These are phyloP conservation scores for Gelatoporia subvermispora DNA, from an alignment of 768 basidiomycete species.

Conservation along the genomic window DNA sequence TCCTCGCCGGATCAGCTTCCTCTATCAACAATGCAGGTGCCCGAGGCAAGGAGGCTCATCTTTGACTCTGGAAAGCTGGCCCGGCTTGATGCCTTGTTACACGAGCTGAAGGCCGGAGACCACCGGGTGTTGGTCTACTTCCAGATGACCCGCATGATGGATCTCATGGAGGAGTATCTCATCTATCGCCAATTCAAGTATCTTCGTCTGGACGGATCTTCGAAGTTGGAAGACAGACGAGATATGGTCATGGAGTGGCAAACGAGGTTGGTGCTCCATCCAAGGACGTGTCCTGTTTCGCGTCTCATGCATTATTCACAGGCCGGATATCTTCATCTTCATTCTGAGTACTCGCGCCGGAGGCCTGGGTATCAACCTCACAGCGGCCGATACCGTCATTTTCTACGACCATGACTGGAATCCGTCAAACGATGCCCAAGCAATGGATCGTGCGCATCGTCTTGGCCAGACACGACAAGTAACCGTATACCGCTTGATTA, in stretches of 20 bases:
- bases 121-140: constrained; percentile 96
- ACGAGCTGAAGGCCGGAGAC: constrained; percentile 87
- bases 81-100: constrained; percentile 80
- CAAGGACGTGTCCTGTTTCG: no score
- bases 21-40: constrained; percentile 81
- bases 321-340: constrained; percentile 87
- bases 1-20: constrained; percentile 77
- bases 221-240: constrained; percentile 90
- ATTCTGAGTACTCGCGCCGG: constrained; percentile 92
- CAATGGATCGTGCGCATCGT: constrained; percentile 97
- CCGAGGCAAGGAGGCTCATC: constrained; percentile 90
- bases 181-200: constrained; percentile 97
- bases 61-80: constrained; percentile 97
- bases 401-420: constrained; percentile 98
- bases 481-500: constrained; percentile 92
- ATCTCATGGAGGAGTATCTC: constrained; percentile 97
- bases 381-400: constrained; percentile 92
- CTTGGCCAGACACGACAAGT: constrained; percentile 96
- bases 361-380: constrained; percentile 93
- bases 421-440: constrained; percentile 95
- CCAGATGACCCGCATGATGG: constrained; percentile 99
- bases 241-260: constrained; percentile 99
- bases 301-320: constrained; percentile 21
- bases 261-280: constrained; percentile 57
- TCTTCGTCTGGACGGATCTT: constrained; percentile 86